Evolutionary conservation across 169 alveolate genomes (phyloP), one percentile per base, ranked within the genome.

Genomic region (Cryptosporidium parvum): DNA sequence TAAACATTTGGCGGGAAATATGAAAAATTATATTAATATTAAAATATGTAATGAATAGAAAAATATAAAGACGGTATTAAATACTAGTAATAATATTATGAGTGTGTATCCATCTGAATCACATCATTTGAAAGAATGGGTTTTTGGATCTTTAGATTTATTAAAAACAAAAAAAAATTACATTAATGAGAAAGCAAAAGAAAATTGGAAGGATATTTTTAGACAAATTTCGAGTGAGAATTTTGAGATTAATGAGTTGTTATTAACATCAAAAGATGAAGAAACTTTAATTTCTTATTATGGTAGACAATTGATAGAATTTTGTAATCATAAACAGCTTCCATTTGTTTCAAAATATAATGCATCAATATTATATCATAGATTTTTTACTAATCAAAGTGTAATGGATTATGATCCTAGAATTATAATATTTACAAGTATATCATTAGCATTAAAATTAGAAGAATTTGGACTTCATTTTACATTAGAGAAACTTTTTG

Each of bases 381-480:
- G 94, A 51, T 92, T 92, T 68, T 92, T 85, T 72, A 85, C 91
- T 26, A 69, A 59, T 51, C 93, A 92, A 75, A 92, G 92, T 56
- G 92, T 92, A 42, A 87, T 92, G 86, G 92, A 69, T 21, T 92
- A 92, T 80, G 94, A 92, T 73, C 94, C 94, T 23, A 89, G 94
- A 73, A 92, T 92, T 33, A 87, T 92, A 72, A 92, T 92, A 56
- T 92, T 92, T 52, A 92, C 94, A 26, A 85, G 94, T 59, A 86
- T 92, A 21, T 85, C 92, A 18, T 84, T 92, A 70, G 94, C 94
- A 9, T 69, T 92, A 75, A 92, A 92, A 37, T 62, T 92, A 44
- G 94, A 92, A 84, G 94, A 92, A 59, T 92, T 75, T 75, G 94
- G 94, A 0, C 89, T 80, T 65, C 89, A 80, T 51, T 80, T 80